Conservation (phyloP, 768 basidiomycete species). For the Tulasnella sp. region DNA sequence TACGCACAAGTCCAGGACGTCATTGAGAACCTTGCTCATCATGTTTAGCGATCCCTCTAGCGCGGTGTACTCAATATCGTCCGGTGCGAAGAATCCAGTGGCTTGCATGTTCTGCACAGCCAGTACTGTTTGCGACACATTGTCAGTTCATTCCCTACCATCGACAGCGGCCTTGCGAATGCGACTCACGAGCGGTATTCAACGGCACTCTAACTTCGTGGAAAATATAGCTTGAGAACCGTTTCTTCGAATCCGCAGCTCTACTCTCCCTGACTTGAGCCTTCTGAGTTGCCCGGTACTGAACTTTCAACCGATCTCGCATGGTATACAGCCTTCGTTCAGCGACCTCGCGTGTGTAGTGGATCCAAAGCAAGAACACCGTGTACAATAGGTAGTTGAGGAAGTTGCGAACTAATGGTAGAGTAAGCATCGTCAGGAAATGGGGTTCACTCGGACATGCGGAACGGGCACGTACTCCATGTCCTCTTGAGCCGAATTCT, state of each 20-base stretch:
- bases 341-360: constrained; percentile 57
- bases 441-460: background rate
- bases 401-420: background rate
- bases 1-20: constrained; percentile 39
- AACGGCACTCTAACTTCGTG: constrained; percentile 46
- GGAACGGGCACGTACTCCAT: constrained; percentile 35
- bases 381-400: constrained; percentile 47
- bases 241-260: constrained; percentile 36
- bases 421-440: background rate
- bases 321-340: constrained; percentile 62
- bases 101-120: constrained; percentile 92
- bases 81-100: constrained; percentile 57
- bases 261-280: constrained; percentile 71
- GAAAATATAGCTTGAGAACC: constrained; percentile 45
- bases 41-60: constrained; percentile 72
- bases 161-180: background rate
- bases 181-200: constrained; percentile 38
- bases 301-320: constrained; percentile 69
- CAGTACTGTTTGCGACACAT: constrained; percentile 38
- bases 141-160: background rate
- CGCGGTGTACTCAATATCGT: constrained; percentile 83
- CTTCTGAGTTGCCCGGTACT: constrained; percentile 48
- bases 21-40: constrained; percentile 65
- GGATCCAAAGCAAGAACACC: constrained; percentile 32
- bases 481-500: constrained; percentile 10